phyloP scores from a whole-genome alignment of 805 yeast species.

The Pachysolen tannophilus region DNA sequence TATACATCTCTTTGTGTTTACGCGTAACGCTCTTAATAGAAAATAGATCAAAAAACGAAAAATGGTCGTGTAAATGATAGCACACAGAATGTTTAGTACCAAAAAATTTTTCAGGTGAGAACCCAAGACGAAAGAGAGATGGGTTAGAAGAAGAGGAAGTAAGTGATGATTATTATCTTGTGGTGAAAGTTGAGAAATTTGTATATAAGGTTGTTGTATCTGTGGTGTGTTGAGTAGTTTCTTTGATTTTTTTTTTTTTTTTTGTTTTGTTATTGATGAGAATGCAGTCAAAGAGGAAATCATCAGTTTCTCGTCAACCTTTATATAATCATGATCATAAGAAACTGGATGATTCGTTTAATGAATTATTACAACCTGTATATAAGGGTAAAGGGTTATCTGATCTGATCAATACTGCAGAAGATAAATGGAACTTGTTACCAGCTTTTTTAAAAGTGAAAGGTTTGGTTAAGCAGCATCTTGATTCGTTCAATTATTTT shows the following conservation, averaged over 20 bases:
- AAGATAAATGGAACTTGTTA: conserved; percentile 92
- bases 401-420: conserved; percentile 84
- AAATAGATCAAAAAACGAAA: too few relatives aligned
- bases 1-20: too few relatives aligned
- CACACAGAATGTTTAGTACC: background rate
- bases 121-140: too few relatives aligned
- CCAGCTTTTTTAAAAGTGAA: conserved; percentile 96
- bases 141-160: too few relatives aligned
- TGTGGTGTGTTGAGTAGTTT: background rate
- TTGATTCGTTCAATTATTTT: conserved; percentile 96
- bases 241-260: background rate
- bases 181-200: too few relatives aligned
- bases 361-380: conserved; percentile 68
- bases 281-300: conserved; percentile 8
- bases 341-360: conserved; percentile 58
- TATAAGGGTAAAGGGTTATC: conserved; percentile 82
- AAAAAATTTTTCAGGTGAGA: background rate
- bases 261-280: background rate
- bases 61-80: too few relatives aligned
- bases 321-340: conserved; percentile 11
- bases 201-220: too few relatives aligned
- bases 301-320: conserved; percentile 2
- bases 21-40: too few relatives aligned
- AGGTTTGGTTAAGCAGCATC: conserved; percentile 93
- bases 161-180: too few relatives aligned